A percentile compares a stretch with the other conserved stretches of the same genome.
These are phyloP conservation scores for Umbelopsis sp. DNA, from an alignment of 192 early-diverging fungal genomes.

Conservation along the genomic window DNA sequence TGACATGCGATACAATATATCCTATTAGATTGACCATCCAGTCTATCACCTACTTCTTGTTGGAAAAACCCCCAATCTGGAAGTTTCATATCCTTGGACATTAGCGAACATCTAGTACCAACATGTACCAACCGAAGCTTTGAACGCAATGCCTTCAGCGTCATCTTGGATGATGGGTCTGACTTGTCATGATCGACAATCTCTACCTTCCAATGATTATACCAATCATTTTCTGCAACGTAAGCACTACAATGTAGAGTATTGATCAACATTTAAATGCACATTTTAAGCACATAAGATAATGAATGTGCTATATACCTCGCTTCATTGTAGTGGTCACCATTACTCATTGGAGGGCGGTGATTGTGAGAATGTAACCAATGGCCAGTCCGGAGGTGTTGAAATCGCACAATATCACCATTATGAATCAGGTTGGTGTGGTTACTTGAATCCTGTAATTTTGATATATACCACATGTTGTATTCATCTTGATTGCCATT, in stretches of 20 bases:
- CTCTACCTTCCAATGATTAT: slow-evolving; percentile 89
- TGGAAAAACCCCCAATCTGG: slow-evolving; percentile 95
- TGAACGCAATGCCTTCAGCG: slow-evolving; percentile 61
- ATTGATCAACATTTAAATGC: no score
- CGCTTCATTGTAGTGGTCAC: slow-evolving; percentile 76
- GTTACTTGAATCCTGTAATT: neutral
- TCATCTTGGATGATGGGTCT: slow-evolving; percentile 46
- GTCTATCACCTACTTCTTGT: slow-evolving; percentile 76
- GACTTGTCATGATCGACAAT: slow-evolving; percentile 61
- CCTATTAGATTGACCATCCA: no score
- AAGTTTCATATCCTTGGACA: slow-evolving; percentile 74
- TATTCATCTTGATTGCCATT: slow-evolving; percentile 81
- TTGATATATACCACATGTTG: slow-evolving; percentile 71
- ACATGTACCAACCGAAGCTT: slow-evolving; percentile 77
- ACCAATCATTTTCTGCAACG: slow-evolving; percentile 75
- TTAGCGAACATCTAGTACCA: slow-evolving; percentile 76
- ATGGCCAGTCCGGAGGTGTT: slow-evolving; percentile 56
- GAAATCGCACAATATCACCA: slow-evolving; percentile 76
- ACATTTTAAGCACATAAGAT: no score
- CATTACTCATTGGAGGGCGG: slow-evolving; percentile 64
- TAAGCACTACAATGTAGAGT: slow-evolving; percentile 45
- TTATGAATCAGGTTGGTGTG: slow-evolving; percentile 45
- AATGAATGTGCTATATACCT: slow-evolving; percentile 29
- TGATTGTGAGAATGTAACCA: slow-evolving; percentile 74
- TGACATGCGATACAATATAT: no score